Evolutionary conservation across 495 filamentous ascomycete species (phyloP), one percentile per base, ranked within the genome.

Genomic region (Daldinia loculata): DNA sequence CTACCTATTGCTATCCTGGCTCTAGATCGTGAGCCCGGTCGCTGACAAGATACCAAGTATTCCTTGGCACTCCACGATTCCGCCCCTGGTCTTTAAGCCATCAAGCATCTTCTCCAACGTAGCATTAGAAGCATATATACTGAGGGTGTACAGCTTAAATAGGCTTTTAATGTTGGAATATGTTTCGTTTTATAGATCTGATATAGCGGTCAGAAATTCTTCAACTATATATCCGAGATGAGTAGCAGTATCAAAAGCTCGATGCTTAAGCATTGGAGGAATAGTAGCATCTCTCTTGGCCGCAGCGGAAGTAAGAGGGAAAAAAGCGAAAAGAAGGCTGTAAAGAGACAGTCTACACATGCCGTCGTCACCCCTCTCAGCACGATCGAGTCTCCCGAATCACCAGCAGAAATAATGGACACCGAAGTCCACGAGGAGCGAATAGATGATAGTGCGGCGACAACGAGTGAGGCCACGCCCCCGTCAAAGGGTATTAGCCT

Each of bases 401-500:
- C 52, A 29, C 30, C n/a, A n/a, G 27, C 15, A 36, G 63, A 52
- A 59, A 5, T 58, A 9, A 29, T 43, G 24, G 34, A 48, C 6
- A 24, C 32, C 45, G 39, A 67, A 24, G 9, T 29, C 7, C 45
- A 48, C 6, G 36, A 57, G 48, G 26, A 60, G 24, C 64, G 48
- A 41, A 56, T 45, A 24, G 45, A 60, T 3, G 9, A 59, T 24
- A 56, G 27, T 24, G 15, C 12, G 2, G 27, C 45, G 17, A 34
- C 30, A 5, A 6, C 45, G 17, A 50, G 39, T 22, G 45, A 43
- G 9, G 26, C 12, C 14, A 45, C 62, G 7, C 26, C 63, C 19
- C 12, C 58, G 5, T 6, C 67, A 29, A 68, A 64, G 14, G 64
- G 67, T 6, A 60, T 66, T 56, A 77, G 76, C 55, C 71, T 85